Conservation (phyloP, 306 rosid genomes). For the Medicago truncatula region MtrunA17r5.0-ANR NC_053046.1:18829501-18830000, state of each 20-base stretch:
- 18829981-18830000: conserved; percentile 42
- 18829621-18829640: no score
- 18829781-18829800: neutral
- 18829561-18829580: no score
- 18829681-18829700: no score
- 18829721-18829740: neutral
- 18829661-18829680: no score
- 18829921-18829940: conserved; percentile 26
- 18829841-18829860: neutral
- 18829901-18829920: neutral
- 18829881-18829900: neutral
- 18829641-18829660: no score
- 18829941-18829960: conserved; percentile 3
- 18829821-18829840: neutral
- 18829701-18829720: no score
- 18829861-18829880: neutral
- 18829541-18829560: no score
- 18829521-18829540: no score
- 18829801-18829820: neutral
- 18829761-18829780: neutral
- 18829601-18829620: no score
- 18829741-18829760: neutral
- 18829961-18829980: conserved; percentile 16
- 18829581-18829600: no score
- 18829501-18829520: no score